Conservation (phyloP, 2,329 filamentous ascomycete species). For the Trichoderma gracile region DNA sequence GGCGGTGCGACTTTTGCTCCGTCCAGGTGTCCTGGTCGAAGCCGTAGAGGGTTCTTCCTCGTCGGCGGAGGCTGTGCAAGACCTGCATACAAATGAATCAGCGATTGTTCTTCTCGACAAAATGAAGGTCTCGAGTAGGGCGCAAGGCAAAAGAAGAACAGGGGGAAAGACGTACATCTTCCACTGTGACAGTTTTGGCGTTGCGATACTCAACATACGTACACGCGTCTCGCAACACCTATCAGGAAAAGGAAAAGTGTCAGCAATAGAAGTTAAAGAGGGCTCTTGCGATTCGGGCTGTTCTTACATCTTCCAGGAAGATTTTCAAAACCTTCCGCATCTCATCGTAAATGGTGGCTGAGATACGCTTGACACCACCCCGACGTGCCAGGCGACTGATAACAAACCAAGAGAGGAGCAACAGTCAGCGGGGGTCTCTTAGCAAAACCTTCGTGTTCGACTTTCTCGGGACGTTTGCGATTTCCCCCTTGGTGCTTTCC, state of each 20-base stretch:
- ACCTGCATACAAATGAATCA: conserved; percentile 34
- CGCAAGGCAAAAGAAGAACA: conserved; percentile 13
- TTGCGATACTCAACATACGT: conserved; percentile 55
- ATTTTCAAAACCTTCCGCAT: conserved; percentile 52
- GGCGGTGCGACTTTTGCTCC: not conserved
- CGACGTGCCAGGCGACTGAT: conserved; percentile 68
- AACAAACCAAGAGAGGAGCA: conserved; percentile 22
- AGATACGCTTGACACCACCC: conserved; percentile 76
- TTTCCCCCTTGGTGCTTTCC: not conserved
- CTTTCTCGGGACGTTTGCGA: no score
- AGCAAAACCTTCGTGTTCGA: no score
- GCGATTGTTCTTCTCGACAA: not conserved
- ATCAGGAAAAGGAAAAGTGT: not conserved
- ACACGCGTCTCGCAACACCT: conserved; percentile 56
- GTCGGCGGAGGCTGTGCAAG: conserved; percentile 49
- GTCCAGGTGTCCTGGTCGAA: conserved; percentile 50
- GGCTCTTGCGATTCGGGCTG: no score
- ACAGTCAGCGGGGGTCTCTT: not conserved
- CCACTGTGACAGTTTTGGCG: conserved; percentile 62
- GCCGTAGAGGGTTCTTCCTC: conserved; percentile 58
- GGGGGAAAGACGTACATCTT: conserved; percentile 50
- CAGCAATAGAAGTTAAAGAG: not conserved
- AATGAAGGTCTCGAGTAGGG: no score
- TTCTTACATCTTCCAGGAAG: conserved; percentile 49
- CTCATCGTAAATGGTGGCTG: conserved; percentile 63